Conservation (phyloP, 768 basidiomycete genomes). For the Amanita pseudoporphyria region DNA sequence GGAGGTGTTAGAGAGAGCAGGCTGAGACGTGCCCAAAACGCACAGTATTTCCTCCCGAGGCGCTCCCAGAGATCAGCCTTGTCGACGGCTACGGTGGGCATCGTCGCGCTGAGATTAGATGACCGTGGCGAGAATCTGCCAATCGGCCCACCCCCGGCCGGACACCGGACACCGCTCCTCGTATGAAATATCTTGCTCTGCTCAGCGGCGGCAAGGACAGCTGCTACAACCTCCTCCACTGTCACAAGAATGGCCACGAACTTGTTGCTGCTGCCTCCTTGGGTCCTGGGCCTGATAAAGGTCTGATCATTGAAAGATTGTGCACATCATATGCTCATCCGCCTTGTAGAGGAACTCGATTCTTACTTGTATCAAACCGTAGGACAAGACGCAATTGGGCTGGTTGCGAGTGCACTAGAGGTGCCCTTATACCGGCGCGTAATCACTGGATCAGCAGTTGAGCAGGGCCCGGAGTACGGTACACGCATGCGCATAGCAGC, state of each 20-base stretch:
- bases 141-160: too few relatives aligned
- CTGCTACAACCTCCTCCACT: constrained; percentile 92
- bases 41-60: constrained; percentile 78
- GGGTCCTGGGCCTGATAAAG: constrained; percentile 76
- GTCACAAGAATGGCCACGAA: constrained; percentile 75
- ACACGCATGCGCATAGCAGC: constrained; percentile 42
- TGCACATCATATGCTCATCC: constrained; percentile 11
- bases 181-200: constrained; percentile 88
- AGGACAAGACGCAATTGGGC: constrained; percentile 86
- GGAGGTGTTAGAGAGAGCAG: constrained; percentile 12
- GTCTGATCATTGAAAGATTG: constrained; percentile 32
- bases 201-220: constrained; percentile 98
- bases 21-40: constrained; percentile 12
- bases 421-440: constrained; percentile 78
- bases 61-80: constrained; percentile 90
- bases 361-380: constrained; percentile 99
- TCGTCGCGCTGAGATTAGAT: constrained; percentile 21
- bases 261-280: constrained; percentile 86
- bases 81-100: constrained; percentile 96
- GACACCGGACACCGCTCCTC: constrained; percentile 3
- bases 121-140: too few relatives aligned
- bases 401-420: constrained; percentile 76
- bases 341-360: constrained; percentile 84
- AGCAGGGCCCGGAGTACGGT: constrained; percentile 84
- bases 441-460: constrained; percentile 74